Conservation (phyloP, 345 rosid genomes). For the Pugionium dolabratum region DNA sequence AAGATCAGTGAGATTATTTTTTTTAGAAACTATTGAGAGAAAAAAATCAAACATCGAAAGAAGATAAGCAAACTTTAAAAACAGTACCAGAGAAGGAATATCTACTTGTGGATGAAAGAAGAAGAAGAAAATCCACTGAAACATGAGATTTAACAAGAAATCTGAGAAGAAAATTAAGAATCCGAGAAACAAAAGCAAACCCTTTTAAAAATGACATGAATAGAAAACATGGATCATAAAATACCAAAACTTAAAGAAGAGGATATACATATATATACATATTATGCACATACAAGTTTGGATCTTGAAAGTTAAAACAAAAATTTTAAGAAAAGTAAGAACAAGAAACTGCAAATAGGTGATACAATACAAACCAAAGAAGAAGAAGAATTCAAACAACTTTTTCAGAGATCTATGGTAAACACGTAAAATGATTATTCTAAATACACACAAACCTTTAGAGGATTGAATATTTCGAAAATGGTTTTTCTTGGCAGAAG, state of each 20-base stretch:
- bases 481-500: constrained; percentile 22
- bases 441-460: constrained; percentile 32
- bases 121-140: background rate
- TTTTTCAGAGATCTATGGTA: background rate
- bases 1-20: constrained; percentile 12
- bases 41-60: background rate
- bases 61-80: constrained; percentile 11
- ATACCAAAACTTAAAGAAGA: constrained; percentile 8
- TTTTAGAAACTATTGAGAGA: background rate
- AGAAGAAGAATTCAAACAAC: constrained; percentile 10
- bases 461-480: constrained; percentile 22
- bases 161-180: constrained; percentile 5
- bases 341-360: constrained; percentile 16
- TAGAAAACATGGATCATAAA: constrained; percentile 20
- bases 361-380: background rate
- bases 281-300: constrained; percentile 22
- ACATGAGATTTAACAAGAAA: constrained; percentile 29
- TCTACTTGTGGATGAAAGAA: background rate
- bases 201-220: constrained; percentile 25
- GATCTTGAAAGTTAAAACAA: constrained; percentile 24
- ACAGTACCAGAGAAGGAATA: background rate
- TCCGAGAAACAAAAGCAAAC: constrained; percentile 24
- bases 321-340: constrained; percentile 29
- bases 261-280: background rate
- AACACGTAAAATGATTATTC: background rate